Conservation (phyloP, 169 alveolate genomes). For the Cryptosporidium parvum region DNA sequence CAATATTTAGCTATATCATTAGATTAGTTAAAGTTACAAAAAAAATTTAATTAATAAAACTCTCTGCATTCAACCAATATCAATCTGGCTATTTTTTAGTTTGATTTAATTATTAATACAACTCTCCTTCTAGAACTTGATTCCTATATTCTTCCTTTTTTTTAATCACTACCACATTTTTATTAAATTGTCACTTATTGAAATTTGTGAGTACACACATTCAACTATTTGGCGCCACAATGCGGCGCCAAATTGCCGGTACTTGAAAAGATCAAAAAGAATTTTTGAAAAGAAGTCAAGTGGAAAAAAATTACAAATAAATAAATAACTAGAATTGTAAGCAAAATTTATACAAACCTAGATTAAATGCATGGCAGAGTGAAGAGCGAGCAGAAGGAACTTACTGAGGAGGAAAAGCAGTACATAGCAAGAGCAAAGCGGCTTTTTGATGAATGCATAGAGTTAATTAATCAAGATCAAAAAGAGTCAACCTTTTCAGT, state of each 20-base stretch:
- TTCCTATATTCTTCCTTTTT: background rate
- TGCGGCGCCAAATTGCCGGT: background rate
- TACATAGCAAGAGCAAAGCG: constrained; percentile 4
- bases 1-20: background rate
- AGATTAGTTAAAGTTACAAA: background rate
- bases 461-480: constrained; percentile 2
- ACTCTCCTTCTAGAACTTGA: background rate
- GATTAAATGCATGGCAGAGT: constrained; percentile 51
- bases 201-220: constrained; percentile 64
- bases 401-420: constrained; percentile 38
- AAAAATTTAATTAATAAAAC: background rate
- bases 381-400: constrained; percentile 26
- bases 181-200: background rate
- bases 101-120: background rate
- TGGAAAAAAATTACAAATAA: background rate
- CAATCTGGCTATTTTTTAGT: background rate
- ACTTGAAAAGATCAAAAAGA: constrained; percentile 10
- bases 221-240: background rate
- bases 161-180: background rate
- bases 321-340: background rate
- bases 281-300: background rate
- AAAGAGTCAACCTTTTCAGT: background rate
- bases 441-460: constrained; percentile 36
- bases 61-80: background rate
- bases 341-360: no score